These are phyloP conservation scores for Colletotrichum navitas DNA, from an alignment of 2,329 filamentous ascomycete species.

Conservation along the genomic window DNA sequence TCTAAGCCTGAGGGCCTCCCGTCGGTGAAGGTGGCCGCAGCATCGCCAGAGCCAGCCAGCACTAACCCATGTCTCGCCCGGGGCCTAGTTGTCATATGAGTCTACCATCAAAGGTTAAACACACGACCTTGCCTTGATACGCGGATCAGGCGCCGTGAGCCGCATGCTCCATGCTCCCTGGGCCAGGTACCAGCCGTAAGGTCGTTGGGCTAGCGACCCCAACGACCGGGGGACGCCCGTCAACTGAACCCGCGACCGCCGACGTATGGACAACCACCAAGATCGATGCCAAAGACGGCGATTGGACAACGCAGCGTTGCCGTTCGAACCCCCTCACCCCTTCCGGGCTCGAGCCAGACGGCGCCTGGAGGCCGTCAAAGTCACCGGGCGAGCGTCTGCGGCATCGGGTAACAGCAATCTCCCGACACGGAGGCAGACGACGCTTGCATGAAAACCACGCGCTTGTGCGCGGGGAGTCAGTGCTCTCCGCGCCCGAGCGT, in stretches of 20 bases:
- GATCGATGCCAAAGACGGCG: background rate
- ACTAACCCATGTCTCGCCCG: background rate
- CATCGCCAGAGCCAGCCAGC: background rate
- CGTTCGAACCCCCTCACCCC: too few relatives aligned
- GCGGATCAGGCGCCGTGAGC: too few relatives aligned
- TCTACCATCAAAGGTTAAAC: too few relatives aligned
- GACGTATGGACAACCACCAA: background rate
- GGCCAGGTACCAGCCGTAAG: background rate
- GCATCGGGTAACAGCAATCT: background rate
- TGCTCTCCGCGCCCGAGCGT: constrained; percentile 22
- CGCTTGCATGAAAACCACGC: background rate
- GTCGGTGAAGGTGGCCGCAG: background rate
- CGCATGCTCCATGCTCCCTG: background rate
- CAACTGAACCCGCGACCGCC: background rate
- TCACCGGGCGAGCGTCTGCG: background rate
- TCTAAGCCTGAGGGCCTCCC: background rate
- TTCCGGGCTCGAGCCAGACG: background rate
- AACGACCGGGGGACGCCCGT: background rate
- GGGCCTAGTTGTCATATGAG: background rate
- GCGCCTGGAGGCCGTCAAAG: background rate
- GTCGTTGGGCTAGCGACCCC: background rate
- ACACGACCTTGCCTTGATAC: background rate
- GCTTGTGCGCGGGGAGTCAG: constrained; percentile 18
- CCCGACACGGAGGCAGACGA: background rate
- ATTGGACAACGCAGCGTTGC: background rate